Conservation (phyloP, 1,139 yeast species). For the Hansenula sp. region DNA sequence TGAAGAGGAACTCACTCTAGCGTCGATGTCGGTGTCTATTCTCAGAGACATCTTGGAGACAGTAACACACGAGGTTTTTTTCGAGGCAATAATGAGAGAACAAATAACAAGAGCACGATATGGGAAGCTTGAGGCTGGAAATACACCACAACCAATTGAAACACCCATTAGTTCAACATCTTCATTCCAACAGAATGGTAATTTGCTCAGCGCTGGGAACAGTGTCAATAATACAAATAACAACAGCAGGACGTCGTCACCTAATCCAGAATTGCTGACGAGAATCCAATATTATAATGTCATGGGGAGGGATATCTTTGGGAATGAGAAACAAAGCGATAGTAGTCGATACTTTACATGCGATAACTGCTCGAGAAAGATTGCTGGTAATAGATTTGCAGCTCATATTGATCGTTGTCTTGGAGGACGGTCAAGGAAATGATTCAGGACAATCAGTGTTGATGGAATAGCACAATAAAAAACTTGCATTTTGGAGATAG, state of each 20-base stretch:
- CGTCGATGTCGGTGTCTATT: slow-evolving; percentile 21
- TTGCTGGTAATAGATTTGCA: slow-evolving; percentile 90
- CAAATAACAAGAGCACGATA: slow-evolving; percentile 27
- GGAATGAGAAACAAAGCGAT: slow-evolving; percentile 39
- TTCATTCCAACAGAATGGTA: too few species aligned
- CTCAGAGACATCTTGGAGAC: slow-evolving; percentile 35
- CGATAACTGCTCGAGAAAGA: slow-evolving; percentile 75
- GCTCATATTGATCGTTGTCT: slow-evolving; percentile 88
- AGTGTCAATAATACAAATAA: slow-evolving; percentile 18
- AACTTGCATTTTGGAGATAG: background rate
- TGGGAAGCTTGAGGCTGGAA: slow-evolving; percentile 22
- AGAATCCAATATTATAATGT: slow-evolving; percentile 20
- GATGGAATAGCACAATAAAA: background rate
- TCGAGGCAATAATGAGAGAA: slow-evolving; percentile 36
- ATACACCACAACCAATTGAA: slow-evolving; percentile 13
- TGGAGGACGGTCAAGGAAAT: slow-evolving; percentile 49
- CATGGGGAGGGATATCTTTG: slow-evolving; percentile 45
- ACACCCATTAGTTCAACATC: slow-evolving; percentile 9
- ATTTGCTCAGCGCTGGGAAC: slow-evolving; percentile 24
- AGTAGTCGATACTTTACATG: slow-evolving; percentile 62
- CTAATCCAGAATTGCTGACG: slow-evolving; percentile 18
- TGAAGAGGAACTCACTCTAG: slow-evolving; percentile 11
- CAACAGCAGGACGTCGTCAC: slow-evolving; percentile 15
- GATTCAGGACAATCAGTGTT: background rate
- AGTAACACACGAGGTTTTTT: slow-evolving; percentile 37